Evolutionary conservation across 306 rosid genomes (phyloP).

Genomic region (Cyamopsis tetragonoloba): DNA sequence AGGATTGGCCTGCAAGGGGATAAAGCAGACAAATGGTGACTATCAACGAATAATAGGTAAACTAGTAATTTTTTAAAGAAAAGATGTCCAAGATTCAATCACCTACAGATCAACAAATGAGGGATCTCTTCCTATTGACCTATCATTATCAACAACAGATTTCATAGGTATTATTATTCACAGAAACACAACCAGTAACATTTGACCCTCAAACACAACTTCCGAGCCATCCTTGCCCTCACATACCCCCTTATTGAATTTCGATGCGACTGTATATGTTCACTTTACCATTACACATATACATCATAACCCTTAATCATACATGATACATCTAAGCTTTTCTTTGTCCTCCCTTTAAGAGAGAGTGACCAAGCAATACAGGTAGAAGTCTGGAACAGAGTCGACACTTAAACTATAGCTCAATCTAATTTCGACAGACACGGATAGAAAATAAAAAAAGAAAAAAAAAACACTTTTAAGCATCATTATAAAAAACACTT

Average conservation of each 20-base stretch:
- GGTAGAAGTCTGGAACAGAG: not conserved
- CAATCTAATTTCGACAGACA: not conserved
- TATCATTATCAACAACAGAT: not conserved
- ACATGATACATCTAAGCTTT: not conserved
- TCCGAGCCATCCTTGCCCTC: not conserved
- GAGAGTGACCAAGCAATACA: not conserved
- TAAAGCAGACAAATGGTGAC: not conserved
- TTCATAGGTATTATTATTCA: not conserved
- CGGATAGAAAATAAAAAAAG: not conserved
- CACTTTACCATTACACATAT: not conserved
- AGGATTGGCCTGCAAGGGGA: conserved; percentile 56
- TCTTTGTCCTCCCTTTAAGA: not conserved
- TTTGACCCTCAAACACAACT: not conserved
- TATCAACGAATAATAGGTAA: not conserved
- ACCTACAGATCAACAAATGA: conserved; percentile 81
- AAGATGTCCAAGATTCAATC: conserved; percentile 15
- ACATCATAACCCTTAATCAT: not conserved
- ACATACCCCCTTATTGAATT: not conserved
- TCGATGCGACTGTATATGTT: not conserved
- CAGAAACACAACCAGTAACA: not conserved
- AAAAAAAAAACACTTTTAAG: not conserved
- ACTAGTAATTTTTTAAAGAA: not conserved
- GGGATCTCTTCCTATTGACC: conserved; percentile 59
- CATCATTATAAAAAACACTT: too few species aligned
- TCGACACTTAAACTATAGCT: not conserved